phyloP scores from a whole-genome alignment of 345 rosid genomes.

The Punica granatum region DNA sequence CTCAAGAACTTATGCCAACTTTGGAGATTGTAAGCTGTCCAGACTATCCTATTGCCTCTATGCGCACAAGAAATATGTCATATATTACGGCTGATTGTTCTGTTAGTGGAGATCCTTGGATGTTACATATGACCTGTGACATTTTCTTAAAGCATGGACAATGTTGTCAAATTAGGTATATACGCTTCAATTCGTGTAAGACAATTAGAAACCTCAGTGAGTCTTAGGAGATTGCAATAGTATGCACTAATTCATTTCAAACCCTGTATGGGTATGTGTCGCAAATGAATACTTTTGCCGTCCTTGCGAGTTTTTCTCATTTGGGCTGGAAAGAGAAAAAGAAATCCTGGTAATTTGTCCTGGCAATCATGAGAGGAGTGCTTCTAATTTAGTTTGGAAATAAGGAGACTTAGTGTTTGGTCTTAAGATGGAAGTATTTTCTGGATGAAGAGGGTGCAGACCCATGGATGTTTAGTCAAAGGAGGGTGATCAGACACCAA shows the following conservation, averaged over 20 bases:
- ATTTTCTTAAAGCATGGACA: background rate
- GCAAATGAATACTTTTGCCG: background rate
- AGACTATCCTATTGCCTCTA: too few relatives aligned
- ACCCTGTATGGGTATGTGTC: background rate
- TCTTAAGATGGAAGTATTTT: background rate
- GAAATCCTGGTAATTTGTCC: background rate
- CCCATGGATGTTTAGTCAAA: background rate
- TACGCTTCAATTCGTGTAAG: too few relatives aligned
- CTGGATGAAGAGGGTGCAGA: background rate
- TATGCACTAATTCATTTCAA: background rate
- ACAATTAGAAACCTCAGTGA: background rate
- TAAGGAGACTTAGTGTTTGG: background rate
- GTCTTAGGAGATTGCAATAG: background rate
- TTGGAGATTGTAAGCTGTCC: too few relatives aligned
- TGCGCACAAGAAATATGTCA: too few relatives aligned
- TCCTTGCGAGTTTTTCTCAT: background rate
- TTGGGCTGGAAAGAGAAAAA: background rate
- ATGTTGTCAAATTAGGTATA: background rate
- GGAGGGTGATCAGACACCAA: background rate
- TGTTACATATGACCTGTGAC: background rate
- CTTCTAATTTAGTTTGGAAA: background rate
- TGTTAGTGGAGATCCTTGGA: background rate
- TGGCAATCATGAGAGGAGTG: background rate
- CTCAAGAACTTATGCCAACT: too few relatives aligned
- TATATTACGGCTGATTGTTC: background rate